These are phyloP conservation scores for Aspergillus clavatus DNA, from an alignment of 2,329 filamentous ascomycete genomes.

Conservation along the genomic window DNA sequence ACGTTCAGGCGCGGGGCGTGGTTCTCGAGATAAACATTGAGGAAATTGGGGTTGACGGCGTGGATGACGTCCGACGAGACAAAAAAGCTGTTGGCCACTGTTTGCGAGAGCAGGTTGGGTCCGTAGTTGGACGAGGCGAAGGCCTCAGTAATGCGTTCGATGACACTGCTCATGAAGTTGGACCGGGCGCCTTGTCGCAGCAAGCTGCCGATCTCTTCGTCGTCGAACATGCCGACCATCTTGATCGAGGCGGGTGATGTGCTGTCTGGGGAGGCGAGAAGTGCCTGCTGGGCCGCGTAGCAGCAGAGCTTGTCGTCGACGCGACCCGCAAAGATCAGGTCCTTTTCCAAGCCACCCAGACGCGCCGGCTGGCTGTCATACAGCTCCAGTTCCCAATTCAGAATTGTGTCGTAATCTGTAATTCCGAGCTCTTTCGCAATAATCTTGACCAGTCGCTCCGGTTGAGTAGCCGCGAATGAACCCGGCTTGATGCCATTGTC, in stretches of 20 bases:
- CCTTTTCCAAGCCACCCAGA: constrained; percentile 77
- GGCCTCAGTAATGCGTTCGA: constrained; percentile 72
- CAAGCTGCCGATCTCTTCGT: constrained; percentile 91
- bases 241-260: constrained; percentile 64
- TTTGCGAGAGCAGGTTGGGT: constrained; percentile 64
- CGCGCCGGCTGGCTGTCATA: constrained; percentile 85
- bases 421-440: constrained; percentile 77
- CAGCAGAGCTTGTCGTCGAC: constrained; percentile 98
- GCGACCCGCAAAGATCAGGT: constrained; percentile 90
- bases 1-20: constrained; percentile 87
- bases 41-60: constrained; percentile 91
- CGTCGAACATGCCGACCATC: constrained; percentile 89
- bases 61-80: constrained; percentile 91
- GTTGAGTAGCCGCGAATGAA: constrained; percentile 77
- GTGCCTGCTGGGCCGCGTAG: constrained; percentile 80
- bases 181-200: constrained; percentile 84
- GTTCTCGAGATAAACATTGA: constrained; percentile 72
- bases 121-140: constrained; percentile 47
- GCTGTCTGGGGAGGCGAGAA: constrained; percentile 61
- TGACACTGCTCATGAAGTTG: constrained; percentile 77
- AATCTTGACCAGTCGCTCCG: constrained; percentile 74
- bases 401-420: constrained; percentile 65
- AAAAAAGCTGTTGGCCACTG: constrained; percentile 87
- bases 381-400: constrained; percentile 96
- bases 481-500: constrained; percentile 47